phyloP scores from a whole-genome alignment of 179 eudicot genomes.

The Amaranthus tricolor region DNA sequence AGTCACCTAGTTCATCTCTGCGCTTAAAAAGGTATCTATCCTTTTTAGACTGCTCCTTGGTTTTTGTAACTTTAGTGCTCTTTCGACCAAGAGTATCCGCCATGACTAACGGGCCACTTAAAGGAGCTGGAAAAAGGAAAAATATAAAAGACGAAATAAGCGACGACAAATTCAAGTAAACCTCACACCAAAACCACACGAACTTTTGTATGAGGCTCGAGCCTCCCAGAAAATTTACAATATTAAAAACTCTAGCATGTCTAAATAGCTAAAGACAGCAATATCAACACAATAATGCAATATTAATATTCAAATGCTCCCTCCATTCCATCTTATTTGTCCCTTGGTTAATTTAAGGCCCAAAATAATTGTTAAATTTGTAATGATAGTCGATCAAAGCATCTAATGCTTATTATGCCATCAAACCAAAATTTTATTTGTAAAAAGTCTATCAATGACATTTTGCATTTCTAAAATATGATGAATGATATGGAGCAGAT shows the following conservation, averaged over 20 bases:
- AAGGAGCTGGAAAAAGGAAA: conserved; percentile 59
- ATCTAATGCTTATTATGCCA: too few relatives aligned
- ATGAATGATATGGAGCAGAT: too few relatives aligned
- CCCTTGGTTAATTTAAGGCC: too few relatives aligned
- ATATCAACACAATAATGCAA: not conserved
- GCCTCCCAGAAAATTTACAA: not conserved
- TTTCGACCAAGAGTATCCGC: conserved; percentile 69
- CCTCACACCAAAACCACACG: not conserved
- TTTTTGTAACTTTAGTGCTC: conserved; percentile 48
- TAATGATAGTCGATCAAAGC: too few relatives aligned
- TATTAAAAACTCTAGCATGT: not conserved
- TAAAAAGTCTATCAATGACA: too few relatives aligned
- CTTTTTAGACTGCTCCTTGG: conserved; percentile 56
- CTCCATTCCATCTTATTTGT: too few relatives aligned
- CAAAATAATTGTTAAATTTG: too few relatives aligned
- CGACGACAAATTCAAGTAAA: conserved; percentile 3
- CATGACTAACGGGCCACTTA: conserved; percentile 77
- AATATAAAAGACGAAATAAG: conserved; percentile 12
- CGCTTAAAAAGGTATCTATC: conserved; percentile 79
- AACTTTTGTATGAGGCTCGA: not conserved
- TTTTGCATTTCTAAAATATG: too few relatives aligned
- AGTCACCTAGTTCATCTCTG: conserved; percentile 54
- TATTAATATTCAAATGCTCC: not conserved
- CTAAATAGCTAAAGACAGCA: not conserved
- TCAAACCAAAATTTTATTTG: too few relatives aligned